phyloP scores from a whole-genome alignment of 306 rosid species.

The Quercus berberidifolia region DNA sequence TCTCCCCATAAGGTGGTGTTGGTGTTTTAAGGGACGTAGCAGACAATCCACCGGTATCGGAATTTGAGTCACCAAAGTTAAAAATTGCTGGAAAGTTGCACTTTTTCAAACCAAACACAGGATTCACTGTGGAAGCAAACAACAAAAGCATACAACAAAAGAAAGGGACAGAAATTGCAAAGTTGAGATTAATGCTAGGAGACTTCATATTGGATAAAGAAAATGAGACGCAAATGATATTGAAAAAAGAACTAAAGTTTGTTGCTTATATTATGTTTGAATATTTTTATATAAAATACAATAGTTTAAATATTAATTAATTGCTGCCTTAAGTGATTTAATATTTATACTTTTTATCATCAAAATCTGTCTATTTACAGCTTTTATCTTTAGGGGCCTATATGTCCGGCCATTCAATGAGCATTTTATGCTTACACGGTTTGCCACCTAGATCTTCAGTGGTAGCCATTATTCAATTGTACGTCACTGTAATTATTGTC shows the following conservation, averaged over 20 bases:
- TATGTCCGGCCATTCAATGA: no score
- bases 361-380: no score
- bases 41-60: conserved; percentile 48
- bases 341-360: no score
- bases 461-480: no score
- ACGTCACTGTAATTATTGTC: no score
- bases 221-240: background rate
- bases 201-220: background rate
- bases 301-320: no score
- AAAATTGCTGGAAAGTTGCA: conserved; percentile 50
- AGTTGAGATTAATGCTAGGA: background rate
- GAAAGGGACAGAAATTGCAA: background rate
- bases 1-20: conserved; percentile 47
- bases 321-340: no score
- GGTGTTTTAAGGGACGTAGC: conserved; percentile 3
- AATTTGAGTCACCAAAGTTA: conserved; percentile 52
- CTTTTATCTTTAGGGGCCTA: no score
- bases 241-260: background rate
- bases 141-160: background rate
- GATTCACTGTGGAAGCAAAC: background rate
- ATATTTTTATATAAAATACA: no score
- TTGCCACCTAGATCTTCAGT: no score
- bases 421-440: no score
- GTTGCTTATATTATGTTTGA: background rate
- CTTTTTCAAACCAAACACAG: conserved; percentile 3